Conservation (phyloP, 345 rosid species). For the Gossypium herbaceum region DNA sequence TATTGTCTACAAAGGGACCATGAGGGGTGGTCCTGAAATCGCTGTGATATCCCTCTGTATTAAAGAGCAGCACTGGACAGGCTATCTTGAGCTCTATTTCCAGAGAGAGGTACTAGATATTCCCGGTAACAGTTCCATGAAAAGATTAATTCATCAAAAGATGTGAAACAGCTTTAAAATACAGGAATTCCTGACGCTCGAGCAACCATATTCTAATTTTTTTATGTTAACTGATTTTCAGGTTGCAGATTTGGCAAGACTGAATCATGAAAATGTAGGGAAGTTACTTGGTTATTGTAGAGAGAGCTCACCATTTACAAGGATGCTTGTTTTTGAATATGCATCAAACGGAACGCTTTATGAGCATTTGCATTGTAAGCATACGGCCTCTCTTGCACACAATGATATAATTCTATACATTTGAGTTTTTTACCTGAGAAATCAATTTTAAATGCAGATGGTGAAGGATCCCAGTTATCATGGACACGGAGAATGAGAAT, state of each 20-base stretch:
- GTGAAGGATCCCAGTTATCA: slow-evolving; percentile 80
- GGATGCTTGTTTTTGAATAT: slow-evolving; percentile 93
- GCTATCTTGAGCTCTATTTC: slow-evolving; percentile 88
- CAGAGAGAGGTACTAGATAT: slow-evolving; percentile 73
- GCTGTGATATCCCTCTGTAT: slow-evolving; percentile 85
- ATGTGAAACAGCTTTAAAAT: slow-evolving; percentile 2
- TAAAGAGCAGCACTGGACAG: slow-evolving; percentile 92
- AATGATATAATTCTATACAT: neutral
- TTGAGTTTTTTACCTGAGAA: slow-evolving; percentile 15
- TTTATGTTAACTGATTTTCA: slow-evolving; percentile 29
- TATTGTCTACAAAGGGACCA: slow-evolving; percentile 83
- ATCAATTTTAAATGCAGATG: slow-evolving; percentile 48
- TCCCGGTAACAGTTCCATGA: neutral
- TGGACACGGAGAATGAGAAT: slow-evolving; percentile 95
- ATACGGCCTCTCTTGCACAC: neutral
- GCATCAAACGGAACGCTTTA: slow-evolving; percentile 94
- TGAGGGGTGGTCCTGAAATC: slow-evolving; percentile 92
- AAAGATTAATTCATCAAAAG: neutral
- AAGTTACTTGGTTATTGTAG: slow-evolving; percentile 81
- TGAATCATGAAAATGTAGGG: slow-evolving; percentile 76
- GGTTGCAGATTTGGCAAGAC: slow-evolving; percentile 97
- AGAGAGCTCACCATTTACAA: slow-evolving; percentile 74
- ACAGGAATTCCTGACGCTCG: neutral
- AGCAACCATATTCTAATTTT: slow-evolving; percentile 13
- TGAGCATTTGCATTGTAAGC: slow-evolving; percentile 95